Base-by-base conservation (phyloP, 2,329 filamentous ascomycete species). In the Paraphaeosphaeria minitans region DNA sequence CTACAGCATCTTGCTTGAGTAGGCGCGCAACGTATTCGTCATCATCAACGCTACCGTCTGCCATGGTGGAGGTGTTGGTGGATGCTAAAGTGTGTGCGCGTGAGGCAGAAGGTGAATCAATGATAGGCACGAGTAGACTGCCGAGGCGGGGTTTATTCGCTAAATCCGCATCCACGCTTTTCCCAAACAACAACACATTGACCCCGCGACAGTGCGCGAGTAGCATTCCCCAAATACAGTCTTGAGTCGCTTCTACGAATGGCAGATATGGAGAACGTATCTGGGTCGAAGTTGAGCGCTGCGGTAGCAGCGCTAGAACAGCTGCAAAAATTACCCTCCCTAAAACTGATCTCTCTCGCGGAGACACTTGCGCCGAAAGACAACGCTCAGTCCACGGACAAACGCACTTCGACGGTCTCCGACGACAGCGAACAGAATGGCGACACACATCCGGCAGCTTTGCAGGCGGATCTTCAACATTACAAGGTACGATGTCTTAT, bases 401-500 rank as follows among this genome's bases (percentile, higher is more conserved):
- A 78, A 66, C 77, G 76, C 55, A 73, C 67, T 53, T 80, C 77
- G 29, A 84, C 89, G 62, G 87, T 83, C 33, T 96, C 92, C 4
- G 91, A 95, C 76, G 86, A 87, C 48, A 60, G 83, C 84, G 24
- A 83, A 87, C 61, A 87, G 89, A 65, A 86, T 84, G 60, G 86
- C 87, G 19, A 91, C 88, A 10, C 92, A 29, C 70, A 76, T 53
- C 74, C 93, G 0, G 85, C 89, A 16, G 89, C 89, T 19, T 83
- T 98, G 8, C 88, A 91, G 64, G 91, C 91, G 29, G 94, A 98
- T 76, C 83, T 98, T 29, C 83, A 85, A 31, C 93, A 98, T 77
- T 97, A 98, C 81, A 92, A 91, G 73, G 85, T 85, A 72, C 16
- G 52, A 52, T 33, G 16, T 5, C 22, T 14, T 16, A 19, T 39